Evolutionary conservation across 495 filamentous ascomycete species (phyloP).

Genomic region (Jackrogersella minutella): DNA sequence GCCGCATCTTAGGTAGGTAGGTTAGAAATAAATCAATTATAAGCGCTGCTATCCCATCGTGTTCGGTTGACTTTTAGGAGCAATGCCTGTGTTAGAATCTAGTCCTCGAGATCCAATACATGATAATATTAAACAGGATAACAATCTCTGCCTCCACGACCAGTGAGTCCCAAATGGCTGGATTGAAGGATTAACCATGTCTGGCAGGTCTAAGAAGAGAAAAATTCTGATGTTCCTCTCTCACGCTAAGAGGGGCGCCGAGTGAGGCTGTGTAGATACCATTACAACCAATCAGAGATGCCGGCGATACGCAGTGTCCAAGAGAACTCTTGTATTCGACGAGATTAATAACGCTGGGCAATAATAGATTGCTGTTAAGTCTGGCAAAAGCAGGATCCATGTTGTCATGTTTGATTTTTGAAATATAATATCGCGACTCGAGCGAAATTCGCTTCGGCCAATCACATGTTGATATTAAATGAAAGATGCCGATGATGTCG

Average conservation of each 20-base stretch:
- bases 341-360: neutral
- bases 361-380: conserved; percentile 8
- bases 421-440: conserved; percentile 16
- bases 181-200: conserved; percentile 18
- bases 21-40: neutral
- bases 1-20: conserved; percentile 25
- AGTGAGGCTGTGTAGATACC: conserved; percentile 38
- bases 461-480: conserved; percentile 7
- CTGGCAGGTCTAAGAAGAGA: conserved; percentile 4
- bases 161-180: conserved; percentile 6
- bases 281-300: conserved; percentile 19
- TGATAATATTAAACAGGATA: neutral
- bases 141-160: neutral
- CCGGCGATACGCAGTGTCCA: conserved; percentile 16
- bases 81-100: too few species aligned
- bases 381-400: neutral
- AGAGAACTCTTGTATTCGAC: conserved; percentile 16
- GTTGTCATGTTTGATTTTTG: neutral
- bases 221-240: conserved; percentile 28
- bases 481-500: conserved; percentile 1
- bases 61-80: too few species aligned
- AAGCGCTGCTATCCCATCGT: conserved; percentile 1
- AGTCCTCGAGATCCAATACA: conserved; percentile 10
- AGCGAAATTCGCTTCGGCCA: conserved; percentile 19
- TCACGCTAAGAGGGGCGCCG: conserved; percentile 30